A percentile compares a stretch with the other conserved stretches of the same genome.
phyloP scores from a whole-genome alignment of 768 basidiomycete species.

The Russula griseocarnosa region DNA sequence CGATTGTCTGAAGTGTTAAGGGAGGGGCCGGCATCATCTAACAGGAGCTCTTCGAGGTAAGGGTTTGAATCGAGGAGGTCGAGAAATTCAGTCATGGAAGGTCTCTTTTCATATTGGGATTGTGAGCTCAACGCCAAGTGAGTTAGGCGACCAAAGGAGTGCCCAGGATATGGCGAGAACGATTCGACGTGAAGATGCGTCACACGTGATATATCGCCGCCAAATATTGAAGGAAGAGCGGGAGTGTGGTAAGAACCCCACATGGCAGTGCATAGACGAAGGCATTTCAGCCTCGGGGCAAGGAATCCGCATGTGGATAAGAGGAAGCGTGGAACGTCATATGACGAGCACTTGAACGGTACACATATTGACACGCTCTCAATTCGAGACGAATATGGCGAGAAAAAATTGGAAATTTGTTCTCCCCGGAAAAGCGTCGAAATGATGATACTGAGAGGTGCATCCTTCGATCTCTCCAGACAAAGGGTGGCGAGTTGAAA shows the following conservation, averaged over 20 bases:
- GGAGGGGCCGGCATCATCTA: slow-evolving; percentile 29
- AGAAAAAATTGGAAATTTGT: slow-evolving; percentile 27
- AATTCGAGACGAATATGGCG: slow-evolving; percentile 25
- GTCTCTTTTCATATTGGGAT: slow-evolving; percentile 27
- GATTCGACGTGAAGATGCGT: slow-evolving; percentile 30
- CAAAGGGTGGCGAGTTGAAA: slow-evolving; percentile 28
- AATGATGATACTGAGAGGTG: slow-evolving; percentile 25
- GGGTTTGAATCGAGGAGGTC: slow-evolving; percentile 27
- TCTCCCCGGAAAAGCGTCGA: slow-evolving; percentile 27
- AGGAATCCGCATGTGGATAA: slow-evolving; percentile 25
- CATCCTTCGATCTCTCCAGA: slow-evolving; percentile 26
- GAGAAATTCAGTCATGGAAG: slow-evolving; percentile 29
- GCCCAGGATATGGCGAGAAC: slow-evolving; percentile 29
- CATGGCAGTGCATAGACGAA: slow-evolving; percentile 29
- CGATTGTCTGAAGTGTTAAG: slow-evolving; percentile 16
- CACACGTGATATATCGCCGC: slow-evolving; percentile 26
- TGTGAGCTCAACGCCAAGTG: slow-evolving; percentile 29
- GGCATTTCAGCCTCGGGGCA: slow-evolving; percentile 23
- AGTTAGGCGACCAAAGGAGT: slow-evolving; percentile 25
- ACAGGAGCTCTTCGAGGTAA: slow-evolving; percentile 26
- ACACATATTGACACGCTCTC: slow-evolving; percentile 24
- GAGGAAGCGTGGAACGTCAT: slow-evolving; percentile 25
- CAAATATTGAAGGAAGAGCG: slow-evolving; percentile 25
- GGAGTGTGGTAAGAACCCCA: slow-evolving; percentile 25
- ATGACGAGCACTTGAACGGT: slow-evolving; percentile 26